Evolutionary conservation across 768 basidiomycete species (phyloP), one percentile per base, ranked within the genome.

Genomic region (Leccinum truebloodii): DNA sequence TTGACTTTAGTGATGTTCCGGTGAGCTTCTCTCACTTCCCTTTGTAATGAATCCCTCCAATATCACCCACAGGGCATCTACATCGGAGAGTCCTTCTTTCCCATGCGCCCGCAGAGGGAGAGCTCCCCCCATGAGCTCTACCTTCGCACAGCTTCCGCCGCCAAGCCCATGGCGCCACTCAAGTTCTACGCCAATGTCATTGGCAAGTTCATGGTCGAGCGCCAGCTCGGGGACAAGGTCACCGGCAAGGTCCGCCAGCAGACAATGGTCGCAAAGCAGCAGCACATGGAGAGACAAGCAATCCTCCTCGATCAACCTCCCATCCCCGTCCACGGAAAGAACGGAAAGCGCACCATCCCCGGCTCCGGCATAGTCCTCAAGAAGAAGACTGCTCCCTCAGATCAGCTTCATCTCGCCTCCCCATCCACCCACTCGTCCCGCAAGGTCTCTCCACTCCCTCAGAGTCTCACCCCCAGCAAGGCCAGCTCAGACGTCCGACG

Each of bases 161-260:
- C 80, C 24, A 87, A 85, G 70, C 84, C 82, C 53, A 83, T 78
- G 63, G 82, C 84, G 0, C 86, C 88, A 2, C 81, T 92, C 65
- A 90, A 89, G 71, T 82, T 89, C 20, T 83, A 87, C 65, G 90
- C 88, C 62, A 86, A 85, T 65, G 83, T 93, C 49, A 78, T 83
- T n/a, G 89, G 89, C 39, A 90, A 87, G 72, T 83, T 89, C 69
- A 79, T 76, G 37, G 84, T 92, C 55, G 85, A 86, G 54, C 83
- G 83, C 53, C 81, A 89, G 66, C 79, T 90, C 37, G 82, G 76
- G 65, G 68, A 73, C 49, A 76, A 71, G 44, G 71, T 77, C 60
- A 78, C 66, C 59, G 78, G 66, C 72, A 83, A 67, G 71, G 81
- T 75, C 71, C 84, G 76, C 76, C 77, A 63, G 78, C 82, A 55